Evolutionary conservation across 768 basidiomycete genomes (phyloP).

Genomic region (Favolaschia claudopus): DNA sequence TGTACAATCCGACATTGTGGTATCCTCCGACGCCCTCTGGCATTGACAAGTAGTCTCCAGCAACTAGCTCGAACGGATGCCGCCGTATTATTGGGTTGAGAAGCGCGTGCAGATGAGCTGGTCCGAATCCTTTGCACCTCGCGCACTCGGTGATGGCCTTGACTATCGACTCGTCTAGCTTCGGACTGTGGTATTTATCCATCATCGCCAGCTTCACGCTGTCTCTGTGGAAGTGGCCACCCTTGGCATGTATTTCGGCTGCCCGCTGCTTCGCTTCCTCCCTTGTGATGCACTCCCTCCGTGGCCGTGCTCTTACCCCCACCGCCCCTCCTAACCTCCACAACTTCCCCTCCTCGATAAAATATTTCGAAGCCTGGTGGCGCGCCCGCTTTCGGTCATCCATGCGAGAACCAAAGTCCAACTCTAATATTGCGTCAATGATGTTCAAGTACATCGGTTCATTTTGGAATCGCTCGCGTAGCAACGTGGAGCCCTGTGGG

Average conservation of each 20-base stretch:
- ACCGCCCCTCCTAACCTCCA: background rate
- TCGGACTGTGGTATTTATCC: slow-evolving; percentile 23
- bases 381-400: slow-evolving; percentile 1
- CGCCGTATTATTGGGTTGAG: slow-evolving; percentile 34
- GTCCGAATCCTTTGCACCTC: slow-evolving; percentile 34
- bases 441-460: slow-evolving; percentile 7
- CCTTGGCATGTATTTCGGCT: slow-evolving; percentile 3
- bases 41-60: slow-evolving; percentile 35
- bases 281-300: slow-evolving; percentile 7
- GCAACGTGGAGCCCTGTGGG: background rate
- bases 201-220: slow-evolving; percentile 22
- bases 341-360: slow-evolving; percentile 3
- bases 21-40: slow-evolving; percentile 30
- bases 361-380: slow-evolving; percentile 1
- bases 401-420: slow-evolving; percentile 19
- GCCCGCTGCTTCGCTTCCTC: background rate
- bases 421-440: slow-evolving; percentile 2
- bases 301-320: background rate
- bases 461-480: slow-evolving; percentile 11
- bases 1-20: slow-evolving; percentile 16
- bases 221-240: slow-evolving; percentile 34
- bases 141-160: slow-evolving; percentile 30
- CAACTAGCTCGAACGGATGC: slow-evolving; percentile 36
- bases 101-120: slow-evolving; percentile 28
- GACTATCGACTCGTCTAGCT: slow-evolving; percentile 28